Conservation (phyloP, 495 filamentous ascomycete species). For the Aspergillus sparsus region DNA sequence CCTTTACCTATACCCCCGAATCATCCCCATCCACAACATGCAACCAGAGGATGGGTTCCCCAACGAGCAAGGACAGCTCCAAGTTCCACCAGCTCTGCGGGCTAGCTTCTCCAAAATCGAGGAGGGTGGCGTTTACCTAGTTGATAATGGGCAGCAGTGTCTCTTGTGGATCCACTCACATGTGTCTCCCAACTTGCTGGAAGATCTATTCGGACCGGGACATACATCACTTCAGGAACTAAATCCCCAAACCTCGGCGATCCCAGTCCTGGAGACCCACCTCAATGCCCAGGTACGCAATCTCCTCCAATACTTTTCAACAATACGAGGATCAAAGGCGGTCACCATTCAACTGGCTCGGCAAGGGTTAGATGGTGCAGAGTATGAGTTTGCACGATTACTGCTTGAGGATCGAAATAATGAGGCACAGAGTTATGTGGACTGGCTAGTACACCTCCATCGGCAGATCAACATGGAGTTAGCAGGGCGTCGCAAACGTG, state of each 20-base stretch:
- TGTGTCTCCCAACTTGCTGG: constrained; percentile 77
- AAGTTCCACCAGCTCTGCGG: constrained; percentile 66
- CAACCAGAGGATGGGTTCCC: constrained; percentile 77
- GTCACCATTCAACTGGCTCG: constrained; percentile 87
- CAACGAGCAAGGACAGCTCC: constrained; percentile 81
- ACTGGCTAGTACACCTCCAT: constrained; percentile 97
- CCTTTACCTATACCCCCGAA: constrained; percentile 92
- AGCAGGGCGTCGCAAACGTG: constrained; percentile 74
- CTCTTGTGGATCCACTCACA: constrained; percentile 85
- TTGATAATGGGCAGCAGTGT: constrained; percentile 93
- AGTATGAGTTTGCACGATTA: constrained; percentile 92
- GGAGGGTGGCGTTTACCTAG: constrained; percentile 92
- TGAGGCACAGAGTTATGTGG: constrained; percentile 95
- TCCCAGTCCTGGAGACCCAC: constrained; percentile 83
- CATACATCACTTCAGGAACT: constrained; percentile 69
- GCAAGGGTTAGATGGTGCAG: constrained; percentile 91
- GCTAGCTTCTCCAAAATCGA: constrained; percentile 89
- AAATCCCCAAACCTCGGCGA: constrained; percentile 70
- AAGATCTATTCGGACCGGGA: constrained; percentile 85
- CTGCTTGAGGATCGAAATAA: constrained; percentile 95
- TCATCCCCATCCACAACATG: constrained; percentile 89
- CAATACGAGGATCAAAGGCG: constrained; percentile 80
- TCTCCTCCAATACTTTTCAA: constrained; percentile 81
- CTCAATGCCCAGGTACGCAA: constrained; percentile 95
- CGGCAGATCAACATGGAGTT: constrained; percentile 88